Conservation (phyloP, 2,329 filamentous ascomycete species). For the Cordyceps fumosorosea region DNA sequence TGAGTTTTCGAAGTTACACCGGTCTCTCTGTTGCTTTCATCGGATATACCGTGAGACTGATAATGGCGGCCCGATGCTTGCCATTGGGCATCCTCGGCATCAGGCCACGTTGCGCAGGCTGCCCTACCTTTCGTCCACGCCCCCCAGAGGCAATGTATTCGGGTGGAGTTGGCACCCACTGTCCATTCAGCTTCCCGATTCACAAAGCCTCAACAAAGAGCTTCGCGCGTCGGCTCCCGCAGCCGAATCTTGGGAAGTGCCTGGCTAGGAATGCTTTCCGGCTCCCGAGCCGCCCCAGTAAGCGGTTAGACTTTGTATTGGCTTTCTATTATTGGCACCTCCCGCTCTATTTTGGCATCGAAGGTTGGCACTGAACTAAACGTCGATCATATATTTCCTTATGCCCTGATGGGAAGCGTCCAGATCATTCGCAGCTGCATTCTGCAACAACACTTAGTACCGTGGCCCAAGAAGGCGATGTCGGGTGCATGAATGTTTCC, state of each 20-base stretch:
- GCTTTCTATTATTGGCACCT: not conserved
- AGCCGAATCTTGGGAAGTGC: not conserved
- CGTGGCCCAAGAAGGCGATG: too few species aligned
- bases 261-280: slow-evolving; percentile 2
- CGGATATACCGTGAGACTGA: not conserved
- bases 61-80: slow-evolving; percentile 1
- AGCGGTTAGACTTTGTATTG: not conserved
- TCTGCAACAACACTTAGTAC: too few species aligned
- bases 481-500: too few species aligned
- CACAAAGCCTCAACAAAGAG: not conserved
- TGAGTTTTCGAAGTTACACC: not conserved
- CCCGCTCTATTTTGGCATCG: not conserved
- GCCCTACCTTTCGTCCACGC: not conserved
- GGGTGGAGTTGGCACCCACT: not conserved
- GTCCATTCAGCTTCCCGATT: not conserved
- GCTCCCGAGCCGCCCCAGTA: not conserved
- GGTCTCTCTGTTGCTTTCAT: not conserved
- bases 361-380: not conserved
- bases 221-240: not conserved
- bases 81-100: not conserved
- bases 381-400: too few species aligned
- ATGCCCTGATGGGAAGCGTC: not conserved
- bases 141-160: not conserved
- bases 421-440: too few species aligned
- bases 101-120: not conserved